These are phyloP conservation scores for Penicillium mononematosum DNA, from an alignment of 495 filamentous ascomycete genomes.

Conservation along the genomic window DNA sequence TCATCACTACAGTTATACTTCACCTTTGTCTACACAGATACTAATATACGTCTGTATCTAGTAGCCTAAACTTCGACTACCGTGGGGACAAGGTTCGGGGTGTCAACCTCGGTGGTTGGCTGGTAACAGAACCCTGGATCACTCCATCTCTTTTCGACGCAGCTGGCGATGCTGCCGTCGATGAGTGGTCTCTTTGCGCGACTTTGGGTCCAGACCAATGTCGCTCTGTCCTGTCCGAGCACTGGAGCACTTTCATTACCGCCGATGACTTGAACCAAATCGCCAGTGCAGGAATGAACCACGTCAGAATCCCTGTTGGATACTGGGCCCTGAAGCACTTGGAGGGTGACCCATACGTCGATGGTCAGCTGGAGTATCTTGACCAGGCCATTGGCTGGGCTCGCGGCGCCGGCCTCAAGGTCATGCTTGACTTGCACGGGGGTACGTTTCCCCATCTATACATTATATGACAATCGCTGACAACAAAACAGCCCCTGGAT, in stretches of 20 bases:
- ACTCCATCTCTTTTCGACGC: slow-evolving; percentile 61
- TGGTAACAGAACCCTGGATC: slow-evolving; percentile 63
- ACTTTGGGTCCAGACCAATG: slow-evolving; percentile 53
- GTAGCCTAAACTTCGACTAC: slow-evolving; percentile 46
- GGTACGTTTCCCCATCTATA: slow-evolving; percentile 41
- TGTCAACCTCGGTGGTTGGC: slow-evolving; percentile 60
- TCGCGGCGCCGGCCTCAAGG: slow-evolving; percentile 56
- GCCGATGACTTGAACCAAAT: slow-evolving; percentile 67
- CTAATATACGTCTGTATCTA: slow-evolving; percentile 19
- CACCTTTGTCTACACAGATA: not conserved
- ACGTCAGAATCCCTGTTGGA: slow-evolving; percentile 75
- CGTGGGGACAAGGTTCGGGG: slow-evolving; percentile 48
- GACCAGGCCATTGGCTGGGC: slow-evolving; percentile 71
- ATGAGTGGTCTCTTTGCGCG: slow-evolving; percentile 60
- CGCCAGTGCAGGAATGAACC: slow-evolving; percentile 63
- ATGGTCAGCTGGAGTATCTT: slow-evolving; percentile 67
- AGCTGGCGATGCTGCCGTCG: slow-evolving; percentile 51
- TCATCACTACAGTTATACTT: not conserved
- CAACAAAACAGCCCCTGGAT: slow-evolving; percentile 59
- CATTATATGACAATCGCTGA: slow-evolving; percentile 17
- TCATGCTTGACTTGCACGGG: slow-evolving; percentile 71
- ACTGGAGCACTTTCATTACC: slow-evolving; percentile 67
- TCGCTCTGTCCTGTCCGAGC: slow-evolving; percentile 43
- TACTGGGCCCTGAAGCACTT: slow-evolving; percentile 69
- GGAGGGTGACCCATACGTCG: slow-evolving; percentile 66